These are phyloP conservation scores for Phytophthora nicotianae DNA, from an alignment of 352 stramenopile genomes.

Conservation along the genomic window DNA sequence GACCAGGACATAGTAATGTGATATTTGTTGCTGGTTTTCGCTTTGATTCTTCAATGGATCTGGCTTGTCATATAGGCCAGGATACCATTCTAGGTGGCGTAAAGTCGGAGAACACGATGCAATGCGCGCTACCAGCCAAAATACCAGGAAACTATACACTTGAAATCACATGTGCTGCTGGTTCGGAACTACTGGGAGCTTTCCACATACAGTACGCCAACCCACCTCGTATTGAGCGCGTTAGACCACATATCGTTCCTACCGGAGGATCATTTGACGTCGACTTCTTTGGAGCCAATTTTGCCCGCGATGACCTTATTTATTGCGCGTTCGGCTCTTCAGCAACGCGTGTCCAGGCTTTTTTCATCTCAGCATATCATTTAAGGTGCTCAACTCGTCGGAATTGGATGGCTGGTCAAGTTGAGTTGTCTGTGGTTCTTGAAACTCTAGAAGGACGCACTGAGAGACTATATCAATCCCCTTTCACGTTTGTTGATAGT, in stretches of 20 bases:
- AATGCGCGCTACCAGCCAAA: slow-evolving; percentile 35
- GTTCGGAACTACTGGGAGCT: slow-evolving; percentile 8
- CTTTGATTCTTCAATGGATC: slow-evolving; percentile 36
- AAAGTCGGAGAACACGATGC: slow-evolving; percentile 28
- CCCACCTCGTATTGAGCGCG: slow-evolving; percentile 19
- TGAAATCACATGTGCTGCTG: slow-evolving; percentile 26
- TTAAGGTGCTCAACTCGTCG: slow-evolving; percentile 36
- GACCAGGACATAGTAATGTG: slow-evolving; percentile 16
- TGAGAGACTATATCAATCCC: slow-evolving; percentile 30
- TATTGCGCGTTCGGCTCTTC: slow-evolving; percentile 38
- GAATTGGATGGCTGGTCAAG: slow-evolving; percentile 5
- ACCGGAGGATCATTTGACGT: slow-evolving; percentile 21
- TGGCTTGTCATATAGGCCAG: slow-evolving; percentile 29
- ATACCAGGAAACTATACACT: slow-evolving; percentile 46
- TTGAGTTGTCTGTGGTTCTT: slow-evolving; percentile 26
- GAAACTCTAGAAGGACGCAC: slow-evolving; percentile 15
- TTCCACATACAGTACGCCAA: slow-evolving; percentile 36
- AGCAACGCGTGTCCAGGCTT: slow-evolving; percentile 12
- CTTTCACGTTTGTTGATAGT: slow-evolving; percentile 23
- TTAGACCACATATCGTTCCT: slow-evolving; percentile 30
- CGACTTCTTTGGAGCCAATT: slow-evolving; percentile 30
- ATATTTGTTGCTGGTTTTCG: slow-evolving; percentile 34
- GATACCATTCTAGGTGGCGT: slow-evolving; percentile 14
- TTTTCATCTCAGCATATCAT: slow-evolving; percentile 26
- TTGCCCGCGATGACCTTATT: slow-evolving; percentile 30